Conservation (phyloP, 2,329 filamentous ascomycete species). For the Colletotrichum sp. region DNA sequence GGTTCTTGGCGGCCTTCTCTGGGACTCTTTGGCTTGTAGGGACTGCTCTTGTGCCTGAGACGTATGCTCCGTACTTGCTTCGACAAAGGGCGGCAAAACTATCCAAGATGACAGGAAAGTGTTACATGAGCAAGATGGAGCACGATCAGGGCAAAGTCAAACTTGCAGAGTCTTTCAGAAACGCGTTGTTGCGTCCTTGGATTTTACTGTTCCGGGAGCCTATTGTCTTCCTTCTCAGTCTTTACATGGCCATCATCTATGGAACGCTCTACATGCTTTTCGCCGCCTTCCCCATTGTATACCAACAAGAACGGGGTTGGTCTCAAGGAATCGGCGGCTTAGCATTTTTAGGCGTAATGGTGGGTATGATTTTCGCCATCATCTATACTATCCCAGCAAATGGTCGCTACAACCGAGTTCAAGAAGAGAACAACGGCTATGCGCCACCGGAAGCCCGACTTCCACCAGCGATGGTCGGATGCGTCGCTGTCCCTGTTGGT, state of each 20-base stretch:
- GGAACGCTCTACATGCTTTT: conserved; percentile 65
- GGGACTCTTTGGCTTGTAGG: conserved; percentile 20
- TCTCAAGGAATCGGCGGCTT: conserved; percentile 63
- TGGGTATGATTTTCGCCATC: conserved; percentile 67
- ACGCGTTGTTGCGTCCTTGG: conserved; percentile 61
- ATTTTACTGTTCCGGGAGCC: conserved; percentile 72
- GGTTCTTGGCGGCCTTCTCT: conserved; percentile 66
- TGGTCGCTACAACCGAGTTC: conserved; percentile 43
- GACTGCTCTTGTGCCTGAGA: conserved; percentile 53
- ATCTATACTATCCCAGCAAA: conserved; percentile 50
- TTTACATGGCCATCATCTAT: conserved; percentile 70
- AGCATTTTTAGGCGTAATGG: conserved; percentile 70
- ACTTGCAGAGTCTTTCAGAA: conserved; percentile 49
- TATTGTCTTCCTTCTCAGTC: conserved; percentile 67
- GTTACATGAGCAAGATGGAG: conserved; percentile 43
- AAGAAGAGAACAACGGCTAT: conserved; percentile 46
- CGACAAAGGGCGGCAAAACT: conserved; percentile 25
- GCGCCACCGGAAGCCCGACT: conserved; percentile 64
- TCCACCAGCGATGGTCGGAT: conserved; percentile 57
- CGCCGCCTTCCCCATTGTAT: conserved; percentile 69
- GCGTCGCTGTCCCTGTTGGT: conserved; percentile 55
- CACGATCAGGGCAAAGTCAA: conserved; percentile 42
- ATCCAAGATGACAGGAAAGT: conserved; percentile 22
- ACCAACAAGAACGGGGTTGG: conserved; percentile 64
- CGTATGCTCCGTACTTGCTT: conserved; percentile 30